Evolutionary conservation across 202 grass and related monocot genomes (phyloP).

Genomic region (Sporobolus alterniflorus): DNA sequence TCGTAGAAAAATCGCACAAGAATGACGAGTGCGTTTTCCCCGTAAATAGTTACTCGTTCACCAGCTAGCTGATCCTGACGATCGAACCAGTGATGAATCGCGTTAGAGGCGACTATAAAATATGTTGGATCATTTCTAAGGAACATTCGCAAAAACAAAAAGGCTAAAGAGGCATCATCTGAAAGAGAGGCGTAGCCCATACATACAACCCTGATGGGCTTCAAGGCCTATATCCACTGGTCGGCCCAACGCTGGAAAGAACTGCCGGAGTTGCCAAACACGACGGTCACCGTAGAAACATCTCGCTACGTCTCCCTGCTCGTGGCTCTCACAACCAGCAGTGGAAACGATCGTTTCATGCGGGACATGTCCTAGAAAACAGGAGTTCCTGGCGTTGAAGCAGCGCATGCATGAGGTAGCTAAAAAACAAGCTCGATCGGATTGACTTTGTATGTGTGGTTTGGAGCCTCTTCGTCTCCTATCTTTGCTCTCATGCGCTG

Average conservation of each 20-base stretch:
- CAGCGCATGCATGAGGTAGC: background rate
- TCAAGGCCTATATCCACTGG: background rate
- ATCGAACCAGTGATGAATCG: too few species aligned
- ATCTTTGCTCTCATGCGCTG: slow-evolving; percentile 40
- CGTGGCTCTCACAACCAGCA: slow-evolving; percentile 34
- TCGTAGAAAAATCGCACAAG: too few species aligned
- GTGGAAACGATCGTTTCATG: background rate
- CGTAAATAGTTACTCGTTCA: background rate
- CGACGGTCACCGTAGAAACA: background rate
- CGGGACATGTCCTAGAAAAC: slow-evolving; percentile 5
- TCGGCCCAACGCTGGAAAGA: background rate
- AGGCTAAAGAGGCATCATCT: too few species aligned
- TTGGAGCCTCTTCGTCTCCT: slow-evolving; percentile 34
- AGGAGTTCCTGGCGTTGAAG: background rate
- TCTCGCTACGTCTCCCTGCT: slow-evolving; percentile 15
- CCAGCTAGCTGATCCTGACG: background rate
- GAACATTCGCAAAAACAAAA: too few species aligned
- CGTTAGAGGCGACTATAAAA: background rate
- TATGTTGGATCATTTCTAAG: background rate
- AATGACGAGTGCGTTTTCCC: too few species aligned
- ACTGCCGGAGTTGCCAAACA: background rate
- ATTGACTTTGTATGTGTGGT: slow-evolving; percentile 32
- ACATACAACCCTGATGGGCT: background rate
- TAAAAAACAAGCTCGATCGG: slow-evolving; percentile 14
- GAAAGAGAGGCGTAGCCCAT: too few species aligned